A percentile compares a stretch with the other conserved stretches of the same genome.
These are phyloP conservation scores for Linanthus parryae DNA, from an alignment of 148 eudicot species.

Conservation along the genomic window DNA sequence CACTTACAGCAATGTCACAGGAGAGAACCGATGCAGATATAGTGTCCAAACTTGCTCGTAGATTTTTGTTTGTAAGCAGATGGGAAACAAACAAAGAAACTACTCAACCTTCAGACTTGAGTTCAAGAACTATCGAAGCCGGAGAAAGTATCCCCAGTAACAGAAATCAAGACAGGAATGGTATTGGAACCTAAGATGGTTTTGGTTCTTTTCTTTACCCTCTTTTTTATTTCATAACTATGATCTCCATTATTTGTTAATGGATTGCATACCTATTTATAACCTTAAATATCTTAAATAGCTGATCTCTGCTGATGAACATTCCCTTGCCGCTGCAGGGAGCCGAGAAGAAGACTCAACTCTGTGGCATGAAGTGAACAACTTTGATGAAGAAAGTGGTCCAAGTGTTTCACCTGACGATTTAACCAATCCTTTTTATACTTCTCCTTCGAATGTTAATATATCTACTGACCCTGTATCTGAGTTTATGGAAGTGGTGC, in stretches of 20 bases:
- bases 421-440: slow-evolving; percentile 19
- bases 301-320: background rate
- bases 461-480: slow-evolving; percentile 33
- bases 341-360: slow-evolving; percentile 18
- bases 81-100: slow-evolving; percentile 19
- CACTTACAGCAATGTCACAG: slow-evolving; percentile 47
- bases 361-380: slow-evolving; percentile 19
- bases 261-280: too few species aligned
- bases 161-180: slow-evolving; percentile 1
- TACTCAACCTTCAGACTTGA: slow-evolving; percentile 15
- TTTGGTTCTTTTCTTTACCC: background rate
- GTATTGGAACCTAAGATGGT: slow-evolving; percentile 8
- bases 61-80: slow-evolving; percentile 40
- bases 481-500: slow-evolving; percentile 43
- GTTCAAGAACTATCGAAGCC: slow-evolving; percentile 5
- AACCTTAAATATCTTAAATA: too few species aligned
- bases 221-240: background rate
- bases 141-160: slow-evolving; percentile 6
- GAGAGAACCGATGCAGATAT: slow-evolving; percentile 39
- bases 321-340: slow-evolving; percentile 12
- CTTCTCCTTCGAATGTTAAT: slow-evolving; percentile 12
- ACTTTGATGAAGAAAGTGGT: slow-evolving; percentile 13
- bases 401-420: slow-evolving; percentile 17
- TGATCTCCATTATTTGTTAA: too few species aligned
- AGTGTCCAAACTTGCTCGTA: slow-evolving; percentile 41